These are phyloP conservation scores for Gossypium sturtianum DNA, from an alignment of 345 rosid species.

Conservation along the genomic window DNA sequence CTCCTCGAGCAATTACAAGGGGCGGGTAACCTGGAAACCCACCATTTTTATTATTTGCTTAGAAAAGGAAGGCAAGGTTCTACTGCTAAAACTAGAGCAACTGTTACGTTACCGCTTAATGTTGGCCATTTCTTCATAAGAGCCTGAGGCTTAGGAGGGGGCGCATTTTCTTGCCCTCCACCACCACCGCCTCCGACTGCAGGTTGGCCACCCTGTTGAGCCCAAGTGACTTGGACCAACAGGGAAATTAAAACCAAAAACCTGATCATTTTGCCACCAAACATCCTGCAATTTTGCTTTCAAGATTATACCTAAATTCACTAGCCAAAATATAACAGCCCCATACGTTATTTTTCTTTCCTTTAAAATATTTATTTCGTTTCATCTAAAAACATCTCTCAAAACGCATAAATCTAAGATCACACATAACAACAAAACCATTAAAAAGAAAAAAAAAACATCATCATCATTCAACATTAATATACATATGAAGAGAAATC, in stretches of 20 bases:
- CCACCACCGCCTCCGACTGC: neutral
- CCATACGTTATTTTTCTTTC: no score
- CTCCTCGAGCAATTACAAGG: slow-evolving; percentile 67
- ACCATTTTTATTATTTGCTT: neutral
- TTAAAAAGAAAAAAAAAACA: neutral
- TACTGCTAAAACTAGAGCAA: neutral
- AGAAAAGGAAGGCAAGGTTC: neutral
- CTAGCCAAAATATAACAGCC: no score
- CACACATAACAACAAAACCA: neutral
- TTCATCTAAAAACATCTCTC: neutral
- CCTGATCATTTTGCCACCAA: slow-evolving; percentile 42
- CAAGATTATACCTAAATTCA: neutral
- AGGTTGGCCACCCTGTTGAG: slow-evolving; percentile 11
- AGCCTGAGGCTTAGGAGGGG: neutral
- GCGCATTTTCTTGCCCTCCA: neutral
- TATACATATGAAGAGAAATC: neutral
- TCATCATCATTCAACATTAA: neutral
- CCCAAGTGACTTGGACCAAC: slow-evolving; percentile 31
- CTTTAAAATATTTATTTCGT: no score
- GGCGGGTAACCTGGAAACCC: slow-evolving; percentile 50
- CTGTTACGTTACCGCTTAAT: slow-evolving; percentile 29
- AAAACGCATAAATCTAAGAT: neutral
- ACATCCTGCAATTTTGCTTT: slow-evolving; percentile 19
- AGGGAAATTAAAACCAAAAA: slow-evolving; percentile 38
- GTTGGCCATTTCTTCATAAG: slow-evolving; percentile 57